Percentiles rank a stretch among this genome's conserved stretches.
Conservation (phyloP, 495 filamentous ascomycete species). For the Penicillium robsamsonii region DNA sequence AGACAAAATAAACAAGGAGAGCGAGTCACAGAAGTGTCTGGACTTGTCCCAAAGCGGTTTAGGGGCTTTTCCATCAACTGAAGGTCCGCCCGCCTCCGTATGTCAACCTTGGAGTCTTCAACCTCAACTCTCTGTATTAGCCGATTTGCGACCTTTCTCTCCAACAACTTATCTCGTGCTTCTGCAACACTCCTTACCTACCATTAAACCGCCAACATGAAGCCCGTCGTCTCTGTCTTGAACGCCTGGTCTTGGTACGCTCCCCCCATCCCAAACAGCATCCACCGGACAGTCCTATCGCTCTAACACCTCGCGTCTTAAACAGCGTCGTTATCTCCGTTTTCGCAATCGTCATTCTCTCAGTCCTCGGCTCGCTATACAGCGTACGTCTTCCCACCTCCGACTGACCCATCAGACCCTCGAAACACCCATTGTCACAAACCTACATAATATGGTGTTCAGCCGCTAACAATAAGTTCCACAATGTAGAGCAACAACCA, state of each 20-base stretch:
- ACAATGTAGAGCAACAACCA: constrained; percentile 62
- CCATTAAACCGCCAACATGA: constrained; percentile 59
- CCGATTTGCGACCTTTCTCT: neutral
- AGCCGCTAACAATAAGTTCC: constrained; percentile 12
- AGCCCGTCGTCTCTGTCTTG: constrained; percentile 83
- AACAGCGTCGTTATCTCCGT: constrained; percentile 79
- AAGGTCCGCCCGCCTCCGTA: constrained; percentile 35
- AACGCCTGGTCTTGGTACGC: constrained; percentile 90
- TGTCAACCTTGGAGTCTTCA: constrained; percentile 21
- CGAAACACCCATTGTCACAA: constrained; percentile 12
- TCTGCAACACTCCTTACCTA: constrained; percentile 2
- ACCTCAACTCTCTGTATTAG: constrained; percentile 11
- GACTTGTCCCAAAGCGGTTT: constrained; percentile 35
- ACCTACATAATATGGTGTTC: neutral
- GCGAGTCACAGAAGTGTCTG: neutral
- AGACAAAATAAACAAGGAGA: neutral
- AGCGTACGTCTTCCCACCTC: constrained; percentile 43
- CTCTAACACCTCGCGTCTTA: constrained; percentile 14
- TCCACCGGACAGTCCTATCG: neutral
- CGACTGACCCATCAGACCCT: neutral
- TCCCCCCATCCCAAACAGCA: constrained; percentile 11
- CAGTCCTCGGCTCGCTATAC: constrained; percentile 76
- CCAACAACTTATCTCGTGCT: neutral
- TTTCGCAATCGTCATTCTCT: constrained; percentile 86
- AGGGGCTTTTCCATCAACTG: constrained; percentile 20